Percentiles rank a stretch among this genome's conserved stretches.
Conservation (phyloP, 805 yeast genomes). For the Candida ipomoeae region DNA sequence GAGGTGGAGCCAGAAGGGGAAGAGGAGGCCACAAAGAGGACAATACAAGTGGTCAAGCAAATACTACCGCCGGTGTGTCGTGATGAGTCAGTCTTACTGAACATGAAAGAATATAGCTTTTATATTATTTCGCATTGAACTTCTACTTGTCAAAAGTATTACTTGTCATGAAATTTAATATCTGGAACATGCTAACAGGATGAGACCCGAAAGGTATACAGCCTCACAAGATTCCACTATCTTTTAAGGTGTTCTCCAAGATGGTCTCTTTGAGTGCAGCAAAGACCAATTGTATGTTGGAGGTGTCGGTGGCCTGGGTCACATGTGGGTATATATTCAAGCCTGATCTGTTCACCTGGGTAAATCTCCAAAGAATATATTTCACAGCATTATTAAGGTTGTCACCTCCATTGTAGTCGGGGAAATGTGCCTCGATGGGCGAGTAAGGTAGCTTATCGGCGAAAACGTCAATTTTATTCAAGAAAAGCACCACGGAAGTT, state of each 20-base stretch:
- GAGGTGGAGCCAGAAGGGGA: constrained; percentile 6
- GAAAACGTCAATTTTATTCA: constrained; percentile 87
- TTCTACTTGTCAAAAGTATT: background rate
- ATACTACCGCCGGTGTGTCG: background rate
- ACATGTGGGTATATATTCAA: constrained; percentile 83
- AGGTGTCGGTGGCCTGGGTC: constrained; percentile 92
- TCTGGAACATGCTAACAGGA: background rate
- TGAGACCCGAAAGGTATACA: background rate
- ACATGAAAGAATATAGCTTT: background rate
- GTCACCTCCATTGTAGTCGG: constrained; percentile 87
- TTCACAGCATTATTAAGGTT: constrained; percentile 89
- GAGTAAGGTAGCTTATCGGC: constrained; percentile 78
- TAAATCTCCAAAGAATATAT: constrained; percentile 86
- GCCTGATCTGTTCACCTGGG: constrained; percentile 78
- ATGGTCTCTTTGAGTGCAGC: constrained; percentile 81
- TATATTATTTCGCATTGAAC: background rate
- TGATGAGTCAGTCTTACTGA: background rate
- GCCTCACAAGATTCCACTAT: constrained; percentile 59
- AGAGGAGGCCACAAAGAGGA: constrained; percentile 1
- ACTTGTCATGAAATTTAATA: background rate
- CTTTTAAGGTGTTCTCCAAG: constrained; percentile 69
- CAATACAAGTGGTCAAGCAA: background rate
- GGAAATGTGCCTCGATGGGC: constrained; percentile 78
- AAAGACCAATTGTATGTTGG: constrained; percentile 79
- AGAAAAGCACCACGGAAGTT: constrained; percentile 78